Percentiles rank a stretch among this genome's conserved stretches.
Evolutionary conservation across 345 rosid genomes (phyloP).

Genomic region (Rhodomyrtus tomentosa): DNA sequence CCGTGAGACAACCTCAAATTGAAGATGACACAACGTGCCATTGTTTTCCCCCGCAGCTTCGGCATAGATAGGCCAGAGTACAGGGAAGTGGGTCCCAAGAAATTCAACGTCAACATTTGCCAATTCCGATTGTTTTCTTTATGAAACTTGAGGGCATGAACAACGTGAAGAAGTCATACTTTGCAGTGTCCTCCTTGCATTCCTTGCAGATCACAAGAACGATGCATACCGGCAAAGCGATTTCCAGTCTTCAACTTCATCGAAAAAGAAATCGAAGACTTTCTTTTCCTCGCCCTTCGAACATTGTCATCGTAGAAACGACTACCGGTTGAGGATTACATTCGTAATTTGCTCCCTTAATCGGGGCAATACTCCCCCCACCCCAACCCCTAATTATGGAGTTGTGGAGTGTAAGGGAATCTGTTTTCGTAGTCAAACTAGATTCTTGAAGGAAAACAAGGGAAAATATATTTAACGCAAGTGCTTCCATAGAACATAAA

Average conservation of each 20-base stretch:
- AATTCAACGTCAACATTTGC: neutral
- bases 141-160: neutral
- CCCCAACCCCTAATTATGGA: neutral
- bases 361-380: neutral
- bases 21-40: neutral
- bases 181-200: neutral
- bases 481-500: too few relatives aligned
- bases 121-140: neutral
- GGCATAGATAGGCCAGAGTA: too few relatives aligned
- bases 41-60: neutral
- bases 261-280: neutral
- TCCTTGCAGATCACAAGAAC: neutral
- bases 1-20: neutral
- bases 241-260: neutral
- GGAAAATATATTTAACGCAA: neutral
- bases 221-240: neutral
- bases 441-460: neutral
- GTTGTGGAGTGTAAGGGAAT: neutral
- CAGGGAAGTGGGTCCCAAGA: too few relatives aligned
- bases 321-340: neutral
- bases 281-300: neutral
- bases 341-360: neutral
- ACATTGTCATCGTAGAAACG: too few relatives aligned
- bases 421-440: neutral
- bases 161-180: neutral